These are phyloP conservation scores for Hyaloperonospora arabidopsidis DNA, from an alignment of 352 stramenopile genomes.

Conservation along the genomic window DNA sequence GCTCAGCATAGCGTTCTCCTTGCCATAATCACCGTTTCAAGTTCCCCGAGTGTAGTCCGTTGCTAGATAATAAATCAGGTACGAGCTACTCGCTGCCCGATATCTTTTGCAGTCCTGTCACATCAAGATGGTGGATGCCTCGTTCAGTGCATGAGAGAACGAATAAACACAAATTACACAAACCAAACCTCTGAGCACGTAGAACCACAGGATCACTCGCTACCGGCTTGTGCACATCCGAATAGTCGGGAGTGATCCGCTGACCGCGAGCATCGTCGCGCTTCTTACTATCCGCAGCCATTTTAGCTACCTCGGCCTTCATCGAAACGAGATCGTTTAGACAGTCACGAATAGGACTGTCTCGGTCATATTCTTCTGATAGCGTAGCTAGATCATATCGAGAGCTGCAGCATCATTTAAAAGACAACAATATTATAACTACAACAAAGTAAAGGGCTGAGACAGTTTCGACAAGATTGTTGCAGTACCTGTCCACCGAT, in stretches of 20 bases:
- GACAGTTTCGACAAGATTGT: not conserved
- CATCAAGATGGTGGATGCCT: not conserved
- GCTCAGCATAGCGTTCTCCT: not conserved
- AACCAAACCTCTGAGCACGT: conserved; percentile 38
- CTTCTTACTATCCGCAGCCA: conserved; percentile 53
- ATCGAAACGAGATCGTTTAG: conserved; percentile 57
- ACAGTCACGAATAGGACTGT: conserved; percentile 36
- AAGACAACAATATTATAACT: conserved; percentile 1
- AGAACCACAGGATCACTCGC: conserved; percentile 38
- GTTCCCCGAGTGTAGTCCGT: conserved; percentile 5
- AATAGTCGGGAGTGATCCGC: conserved; percentile 66
- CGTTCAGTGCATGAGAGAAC: not conserved
- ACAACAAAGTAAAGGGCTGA: not conserved
- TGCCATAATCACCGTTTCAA: conserved; percentile 5
- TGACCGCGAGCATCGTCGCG: conserved; percentile 65
- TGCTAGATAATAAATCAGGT: not conserved
- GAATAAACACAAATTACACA: conserved; percentile 6
- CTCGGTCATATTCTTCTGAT: conserved; percentile 35
- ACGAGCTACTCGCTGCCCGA: conserved; percentile 28
- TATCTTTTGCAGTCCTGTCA: conserved; percentile 20
- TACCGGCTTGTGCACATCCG: conserved; percentile 49
- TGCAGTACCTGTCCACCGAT: conserved; percentile 26
- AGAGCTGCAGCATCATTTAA: conserved; percentile 12
- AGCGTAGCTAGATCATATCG: conserved; percentile 36
- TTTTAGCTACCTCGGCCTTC: conserved; percentile 41